These are phyloP conservation scores for Hylodesmum podocarpum DNA, from an alignment of 306 rosid genomes.

Conservation along the genomic window DNA sequence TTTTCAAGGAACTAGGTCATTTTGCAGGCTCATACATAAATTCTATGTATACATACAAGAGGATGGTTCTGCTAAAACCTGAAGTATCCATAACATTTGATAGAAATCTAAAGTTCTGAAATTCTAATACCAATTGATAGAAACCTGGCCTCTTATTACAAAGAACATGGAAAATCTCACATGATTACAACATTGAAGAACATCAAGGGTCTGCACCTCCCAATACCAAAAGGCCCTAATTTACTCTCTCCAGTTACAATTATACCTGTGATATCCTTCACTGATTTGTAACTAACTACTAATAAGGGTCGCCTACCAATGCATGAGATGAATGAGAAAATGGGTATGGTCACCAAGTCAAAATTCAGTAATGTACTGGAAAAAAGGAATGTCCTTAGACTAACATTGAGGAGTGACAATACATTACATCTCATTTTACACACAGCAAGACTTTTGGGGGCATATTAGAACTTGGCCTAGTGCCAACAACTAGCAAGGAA, in stretches of 20 bases:
- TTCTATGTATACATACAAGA: neutral
- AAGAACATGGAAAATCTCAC: neutral
- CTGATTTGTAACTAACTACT: neutral
- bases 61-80: conserved; percentile 1
- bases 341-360: neutral
- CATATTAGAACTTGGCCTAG: neutral
- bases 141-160: neutral
- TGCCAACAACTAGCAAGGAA: neutral
- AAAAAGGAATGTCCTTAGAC: neutral
- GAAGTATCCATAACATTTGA: neutral
- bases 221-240: neutral
- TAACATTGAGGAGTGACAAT: neutral
- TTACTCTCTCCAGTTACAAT: neutral
- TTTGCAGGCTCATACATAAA: neutral
- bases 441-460: neutral
- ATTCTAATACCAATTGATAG: neutral
- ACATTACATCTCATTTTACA: neutral
- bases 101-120: neutral
- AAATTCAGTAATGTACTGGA: neutral
- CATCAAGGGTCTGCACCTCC: neutral
- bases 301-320: neutral
- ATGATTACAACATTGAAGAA: neutral
- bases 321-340: neutral
- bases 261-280: neutral
- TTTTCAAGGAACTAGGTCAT: conserved; percentile 1